A percentile compares a stretch with the other conserved stretches of the same genome.
Conservation (phyloP, 78 protist species). For the Speleostelium caveatum region DNA sequence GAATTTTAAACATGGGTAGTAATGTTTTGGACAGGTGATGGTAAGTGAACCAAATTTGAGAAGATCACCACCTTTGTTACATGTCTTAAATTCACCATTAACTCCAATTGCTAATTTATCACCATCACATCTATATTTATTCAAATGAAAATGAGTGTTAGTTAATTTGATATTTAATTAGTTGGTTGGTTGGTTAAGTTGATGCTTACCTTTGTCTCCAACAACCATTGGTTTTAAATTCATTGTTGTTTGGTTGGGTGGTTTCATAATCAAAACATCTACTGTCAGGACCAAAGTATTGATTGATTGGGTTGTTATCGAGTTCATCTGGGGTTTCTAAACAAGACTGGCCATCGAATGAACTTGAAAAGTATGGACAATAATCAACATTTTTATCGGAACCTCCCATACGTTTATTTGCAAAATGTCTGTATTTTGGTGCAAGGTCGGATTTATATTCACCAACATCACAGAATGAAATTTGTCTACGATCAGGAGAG, state of each 20-base stretch:
- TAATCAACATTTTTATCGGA: slow-evolving; percentile 7
- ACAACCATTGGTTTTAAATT: background rate
- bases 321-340: background rate
- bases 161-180: too few relatives aligned
- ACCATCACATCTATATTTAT: background rate
- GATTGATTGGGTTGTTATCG: background rate
- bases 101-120: background rate
- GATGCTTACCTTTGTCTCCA: too few relatives aligned
- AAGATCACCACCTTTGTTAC: background rate
- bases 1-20: slow-evolving; percentile 29
- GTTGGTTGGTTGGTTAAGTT: too few relatives aligned
- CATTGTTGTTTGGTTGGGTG: too few relatives aligned
- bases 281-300: slow-evolving; percentile 24
- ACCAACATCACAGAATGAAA: background rate
- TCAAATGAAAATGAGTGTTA: too few relatives aligned
- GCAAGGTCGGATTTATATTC: background rate
- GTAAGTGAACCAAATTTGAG: background rate
- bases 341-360: too few relatives aligned
- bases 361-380: slow-evolving; percentile 35
- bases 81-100: background rate
- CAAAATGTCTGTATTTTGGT: slow-evolving; percentile 15
- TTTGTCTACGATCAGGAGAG: slow-evolving; percentile 2
- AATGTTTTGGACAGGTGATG: slow-evolving; percentile 5
- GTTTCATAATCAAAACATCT: slow-evolving; percentile 49
- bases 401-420: background rate